Evolutionary conservation across 257 asterid species (phyloP).

Genomic region (Solanum ahanhuiri): DNA sequence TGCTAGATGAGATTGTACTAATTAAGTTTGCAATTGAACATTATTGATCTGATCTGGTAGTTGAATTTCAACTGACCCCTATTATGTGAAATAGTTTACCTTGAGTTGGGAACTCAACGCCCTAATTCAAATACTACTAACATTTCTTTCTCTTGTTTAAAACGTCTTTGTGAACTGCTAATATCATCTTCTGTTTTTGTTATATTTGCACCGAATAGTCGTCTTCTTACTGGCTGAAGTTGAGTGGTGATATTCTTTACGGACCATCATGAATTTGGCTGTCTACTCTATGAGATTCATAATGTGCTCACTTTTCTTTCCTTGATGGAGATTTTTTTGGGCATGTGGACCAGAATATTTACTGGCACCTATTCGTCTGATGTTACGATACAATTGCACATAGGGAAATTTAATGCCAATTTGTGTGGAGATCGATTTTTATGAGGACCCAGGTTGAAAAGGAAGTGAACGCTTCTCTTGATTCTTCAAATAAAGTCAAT

Average conservation of each 20-base stretch:
- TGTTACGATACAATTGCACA: neutral
- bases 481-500: neutral
- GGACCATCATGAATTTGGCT: neutral
- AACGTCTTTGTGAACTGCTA: too few relatives aligned
- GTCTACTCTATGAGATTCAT: neutral
- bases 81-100: too few relatives aligned
- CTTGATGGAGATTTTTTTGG: neutral
- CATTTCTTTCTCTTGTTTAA: too few relatives aligned
- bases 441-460: conserved; percentile 7
- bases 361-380: neutral
- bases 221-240: too few relatives aligned
- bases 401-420: neutral
- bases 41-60: too few relatives aligned
- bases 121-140: too few relatives aligned
- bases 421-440: conserved; percentile 5
- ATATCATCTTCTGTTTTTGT: too few relatives aligned
- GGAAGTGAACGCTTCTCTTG: neutral
- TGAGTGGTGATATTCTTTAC: neutral
- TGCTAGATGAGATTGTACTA: too few relatives aligned
- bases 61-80: too few relatives aligned
- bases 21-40: too few relatives aligned
- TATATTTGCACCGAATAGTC: too few relatives aligned
- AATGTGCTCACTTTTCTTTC: neutral
- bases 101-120: too few relatives aligned
- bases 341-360: neutral